Evolutionary conservation across 768 basidiomycete genomes (phyloP).

Genomic region (Suillus weaverae): DNA sequence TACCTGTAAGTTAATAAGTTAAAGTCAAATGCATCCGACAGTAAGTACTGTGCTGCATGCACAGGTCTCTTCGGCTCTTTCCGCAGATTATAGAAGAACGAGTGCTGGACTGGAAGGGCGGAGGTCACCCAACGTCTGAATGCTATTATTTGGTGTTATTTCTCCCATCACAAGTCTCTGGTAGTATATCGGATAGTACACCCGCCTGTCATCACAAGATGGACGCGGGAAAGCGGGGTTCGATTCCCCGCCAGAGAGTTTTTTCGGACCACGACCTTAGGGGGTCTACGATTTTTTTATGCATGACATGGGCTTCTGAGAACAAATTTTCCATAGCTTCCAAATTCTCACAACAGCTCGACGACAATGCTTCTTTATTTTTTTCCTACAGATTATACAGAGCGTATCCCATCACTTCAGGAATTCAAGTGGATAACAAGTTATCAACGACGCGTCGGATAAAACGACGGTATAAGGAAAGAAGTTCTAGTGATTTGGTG

Average conservation of each 20-base stretch:
- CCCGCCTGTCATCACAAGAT: slow-evolving; percentile 34
- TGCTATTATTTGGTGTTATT: background rate
- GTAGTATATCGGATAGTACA: slow-evolving; percentile 42
- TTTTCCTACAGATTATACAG: slow-evolving; percentile 4
- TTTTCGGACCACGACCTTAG: background rate
- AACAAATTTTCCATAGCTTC: background rate
- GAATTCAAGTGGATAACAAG: background rate
- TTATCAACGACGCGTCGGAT: background rate
- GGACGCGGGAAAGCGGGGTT: slow-evolving; percentile 31
- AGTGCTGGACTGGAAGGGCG: no score
- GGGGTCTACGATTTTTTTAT: background rate
- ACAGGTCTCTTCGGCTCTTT: no score
- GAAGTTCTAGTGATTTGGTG: background rate
- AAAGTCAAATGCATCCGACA: no score
- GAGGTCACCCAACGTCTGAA: no score
- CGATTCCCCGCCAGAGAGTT: slow-evolving; percentile 35
- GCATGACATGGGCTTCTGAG: background rate
- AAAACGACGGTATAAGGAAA: background rate
- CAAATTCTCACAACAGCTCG: background rate
- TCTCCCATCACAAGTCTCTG: slow-evolving; percentile 11
- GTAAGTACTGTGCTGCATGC: no score
- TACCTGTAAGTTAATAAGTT: no score
- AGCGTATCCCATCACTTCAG: background rate
- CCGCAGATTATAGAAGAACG: no score
- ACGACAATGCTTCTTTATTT: background rate